phyloP scores from a whole-genome alignment of 2,329 filamentous ascomycete species.

The Fusarium nanum region DNA sequence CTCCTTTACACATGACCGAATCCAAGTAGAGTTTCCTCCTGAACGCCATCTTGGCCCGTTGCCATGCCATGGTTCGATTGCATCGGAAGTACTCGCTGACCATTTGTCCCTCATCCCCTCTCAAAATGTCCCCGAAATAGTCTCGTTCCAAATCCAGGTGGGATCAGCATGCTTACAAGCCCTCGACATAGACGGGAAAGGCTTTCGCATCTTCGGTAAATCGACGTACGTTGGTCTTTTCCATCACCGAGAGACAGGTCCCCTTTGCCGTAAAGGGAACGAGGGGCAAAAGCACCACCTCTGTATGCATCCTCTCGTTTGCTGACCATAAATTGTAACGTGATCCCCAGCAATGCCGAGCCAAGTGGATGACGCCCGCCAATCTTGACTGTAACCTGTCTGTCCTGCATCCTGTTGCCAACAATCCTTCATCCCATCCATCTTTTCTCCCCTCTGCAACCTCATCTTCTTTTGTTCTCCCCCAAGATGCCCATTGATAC shows the following conservation, averaged over 20 bases:
- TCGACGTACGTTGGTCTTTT: constrained; percentile 14
- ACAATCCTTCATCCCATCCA: constrained; percentile 8
- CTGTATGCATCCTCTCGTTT: constrained; percentile 12
- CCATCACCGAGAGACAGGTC: constrained; percentile 22
- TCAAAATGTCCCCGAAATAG: neutral
- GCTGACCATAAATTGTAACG: constrained; percentile 43
- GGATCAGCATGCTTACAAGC: constrained; percentile 25
- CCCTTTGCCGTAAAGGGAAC: constrained; percentile 20
- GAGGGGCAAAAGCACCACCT: constrained; percentile 21
- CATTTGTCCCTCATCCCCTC: constrained; percentile 8
- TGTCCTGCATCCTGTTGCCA: constrained; percentile 19
- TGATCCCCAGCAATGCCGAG: constrained; percentile 33
- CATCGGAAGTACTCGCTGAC: constrained; percentile 23
- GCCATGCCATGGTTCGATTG: constrained; percentile 32
- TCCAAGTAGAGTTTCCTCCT: neutral
- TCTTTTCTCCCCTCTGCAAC: neutral
- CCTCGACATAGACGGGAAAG: constrained; percentile 1
- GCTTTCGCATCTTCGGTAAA: constrained; percentile 15
- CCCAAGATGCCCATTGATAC: constrained; percentile 47
- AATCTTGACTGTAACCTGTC: constrained; percentile 24
- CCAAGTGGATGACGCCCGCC: constrained; percentile 21
- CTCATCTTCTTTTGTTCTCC: neutral
- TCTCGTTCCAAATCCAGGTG: constrained; percentile 12
- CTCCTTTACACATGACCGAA: constrained; percentile 21
- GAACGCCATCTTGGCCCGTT: neutral